phyloP scores from a whole-genome alignment of 1,284 basidiomycete genomes.

The Schizopora paradoxa region DNA sequence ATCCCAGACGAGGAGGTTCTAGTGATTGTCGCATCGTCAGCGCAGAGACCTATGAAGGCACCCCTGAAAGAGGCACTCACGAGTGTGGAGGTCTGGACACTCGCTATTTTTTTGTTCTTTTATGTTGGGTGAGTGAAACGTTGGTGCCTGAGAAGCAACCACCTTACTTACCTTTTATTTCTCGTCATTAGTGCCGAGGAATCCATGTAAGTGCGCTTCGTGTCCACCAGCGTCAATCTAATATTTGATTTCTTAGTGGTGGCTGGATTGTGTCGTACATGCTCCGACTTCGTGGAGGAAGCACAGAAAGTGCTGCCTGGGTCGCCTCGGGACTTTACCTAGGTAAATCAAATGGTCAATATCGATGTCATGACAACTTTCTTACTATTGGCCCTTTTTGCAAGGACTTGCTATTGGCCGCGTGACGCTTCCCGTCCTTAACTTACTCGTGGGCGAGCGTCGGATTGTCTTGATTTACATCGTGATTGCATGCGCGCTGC shows the following conservation, averaged over 20 bases:
- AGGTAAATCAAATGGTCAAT: slow-evolving; percentile 16
- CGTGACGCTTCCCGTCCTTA: slow-evolving; percentile 28
- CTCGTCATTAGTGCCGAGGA: slow-evolving; percentile 27
- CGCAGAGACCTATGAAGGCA: slow-evolving; percentile 3
- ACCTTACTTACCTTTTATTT: slow-evolving; percentile 1
- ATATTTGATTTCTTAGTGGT: slow-evolving; percentile 20
- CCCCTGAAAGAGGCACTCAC: slow-evolving; percentile 21
- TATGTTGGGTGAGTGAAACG: slow-evolving; percentile 26
- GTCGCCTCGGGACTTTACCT: slow-evolving; percentile 31
- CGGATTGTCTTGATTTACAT: slow-evolving; percentile 29
- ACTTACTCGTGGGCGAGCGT: slow-evolving; percentile 30
- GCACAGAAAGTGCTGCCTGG: slow-evolving; percentile 29
- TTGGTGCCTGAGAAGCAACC: not conserved
- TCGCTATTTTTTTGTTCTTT: slow-evolving; percentile 29
- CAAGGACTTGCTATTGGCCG: slow-evolving; percentile 29
- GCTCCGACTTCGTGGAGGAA: slow-evolving; percentile 27
- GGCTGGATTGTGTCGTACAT: slow-evolving; percentile 32
- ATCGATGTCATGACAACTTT: too few relatives aligned
- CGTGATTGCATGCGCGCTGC: slow-evolving; percentile 26
- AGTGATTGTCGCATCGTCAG: not conserved
- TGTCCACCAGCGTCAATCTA: not conserved
- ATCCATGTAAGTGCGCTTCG: slow-evolving; percentile 25
- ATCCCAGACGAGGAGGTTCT: slow-evolving; percentile 10
- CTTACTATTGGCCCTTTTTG: not conserved
- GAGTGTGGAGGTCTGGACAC: slow-evolving; percentile 29